Base-by-base conservation (phyloP, 371 early-diverging fungal species). In the Rhizopus delemar region DNA sequence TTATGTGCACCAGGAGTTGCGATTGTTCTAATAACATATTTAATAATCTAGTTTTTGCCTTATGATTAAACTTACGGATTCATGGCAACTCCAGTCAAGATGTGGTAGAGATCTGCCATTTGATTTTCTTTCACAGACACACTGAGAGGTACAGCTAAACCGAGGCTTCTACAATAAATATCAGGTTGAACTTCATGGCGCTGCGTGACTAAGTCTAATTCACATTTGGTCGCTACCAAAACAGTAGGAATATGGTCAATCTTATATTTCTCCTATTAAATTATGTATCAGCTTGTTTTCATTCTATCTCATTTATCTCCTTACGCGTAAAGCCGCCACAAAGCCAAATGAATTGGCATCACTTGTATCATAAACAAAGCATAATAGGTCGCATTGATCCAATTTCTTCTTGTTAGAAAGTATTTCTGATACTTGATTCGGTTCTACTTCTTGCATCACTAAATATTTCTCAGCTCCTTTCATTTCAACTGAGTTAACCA, bases 301-400 rank as follows among this genome's bases (percentile, higher is more conserved):
- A 38, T 11, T 48, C n/a, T 41, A 35, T 57, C 33, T 38, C 6
- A 2, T 41, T 31, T 2, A 7, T 45, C 12, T n/a, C 52, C 75
- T 56, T 83, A 93, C 92, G 67, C 94, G 68, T 62, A 96, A 71
- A 15, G 88, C 83, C 2, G 89, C 90, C 6, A 98, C 77, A 73
- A 96, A 94, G 5, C 90, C 84, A 70, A 98, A 98, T 11, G 97
- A 97, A 61, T 88, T 89, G 13, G 90, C 91, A 73, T 97, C 96
- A 69, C 90, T 90, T 3, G 93, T 89, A 65, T 98, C 97, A 69
- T 96, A 98, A 1, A 96, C 95, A 71, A 96, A 90, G 57, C 93
- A 91, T 28, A 97, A 69, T 3, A 96, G 80, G 71, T 98, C 98
- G 69, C 94, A 95, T 38, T 83, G 80, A 46, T 93, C 95, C 15